Evolutionary conservation across 768 basidiomycete genomes (phyloP).

Genomic region (Rhodotorula sphaerocarpa): DNA sequence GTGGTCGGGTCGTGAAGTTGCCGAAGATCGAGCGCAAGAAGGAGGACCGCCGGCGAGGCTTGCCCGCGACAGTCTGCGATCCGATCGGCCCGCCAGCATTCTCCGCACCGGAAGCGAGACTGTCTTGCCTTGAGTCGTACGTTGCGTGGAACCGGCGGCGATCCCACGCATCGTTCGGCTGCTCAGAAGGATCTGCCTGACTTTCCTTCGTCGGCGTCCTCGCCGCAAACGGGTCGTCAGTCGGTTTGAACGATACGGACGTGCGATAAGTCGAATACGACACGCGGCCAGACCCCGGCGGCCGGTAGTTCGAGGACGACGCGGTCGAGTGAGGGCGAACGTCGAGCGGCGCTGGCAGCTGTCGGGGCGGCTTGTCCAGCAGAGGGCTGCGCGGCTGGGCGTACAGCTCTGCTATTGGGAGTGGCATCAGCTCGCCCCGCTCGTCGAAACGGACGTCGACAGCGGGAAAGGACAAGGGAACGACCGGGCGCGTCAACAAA

Average conservation of each 20-base stretch:
- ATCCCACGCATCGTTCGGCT: no score
- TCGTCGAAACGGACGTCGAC: neutral
- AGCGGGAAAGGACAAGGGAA: no score
- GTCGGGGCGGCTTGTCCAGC: neutral
- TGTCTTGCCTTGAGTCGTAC: no score
- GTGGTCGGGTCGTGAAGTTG: neutral
- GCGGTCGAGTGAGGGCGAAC: no score
- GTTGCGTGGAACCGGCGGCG: no score
- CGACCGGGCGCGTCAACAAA: neutral
- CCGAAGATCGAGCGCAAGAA: slow-evolving; percentile 5
- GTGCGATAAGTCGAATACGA: neutral
- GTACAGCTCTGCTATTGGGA: neutral
- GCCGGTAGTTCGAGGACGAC: neutral
- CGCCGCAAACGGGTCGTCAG: neutral
- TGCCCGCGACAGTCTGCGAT: no score
- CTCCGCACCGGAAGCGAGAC: no score
- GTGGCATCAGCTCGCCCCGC: neutral
- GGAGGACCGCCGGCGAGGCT: neutral
- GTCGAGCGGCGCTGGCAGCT: neutral
- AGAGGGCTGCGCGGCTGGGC: neutral
- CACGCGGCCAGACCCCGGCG: no score
- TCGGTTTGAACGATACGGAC: neutral
- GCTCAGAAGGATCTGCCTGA: no score
- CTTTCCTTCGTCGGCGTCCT: neutral
- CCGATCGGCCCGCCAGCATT: neutral